Evolutionary conservation across 2,329 filamentous ascomycete species (phyloP), one percentile per base, ranked within the genome.

Genomic region (Fonsecaea monophora): DNA sequence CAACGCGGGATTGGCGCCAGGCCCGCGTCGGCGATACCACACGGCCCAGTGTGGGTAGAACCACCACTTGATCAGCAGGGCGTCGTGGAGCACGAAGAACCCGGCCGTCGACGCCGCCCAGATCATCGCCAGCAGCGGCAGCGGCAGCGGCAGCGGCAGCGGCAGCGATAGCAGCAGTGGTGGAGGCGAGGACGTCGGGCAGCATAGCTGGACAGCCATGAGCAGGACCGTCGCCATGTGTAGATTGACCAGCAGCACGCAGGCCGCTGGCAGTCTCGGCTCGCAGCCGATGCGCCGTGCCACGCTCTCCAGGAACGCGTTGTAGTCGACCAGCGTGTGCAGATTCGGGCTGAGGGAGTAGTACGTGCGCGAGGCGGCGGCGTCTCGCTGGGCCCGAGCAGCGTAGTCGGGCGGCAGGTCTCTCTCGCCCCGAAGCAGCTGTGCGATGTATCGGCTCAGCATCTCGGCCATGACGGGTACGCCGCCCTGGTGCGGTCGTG

Each of bases 1-100:
- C 55, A 60, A 32, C 1, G 32, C 25, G 7, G 60, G 64, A 8
- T 54, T n/a, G 38, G 64, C 59, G n/a, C 34, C 21, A 15, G 64
- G 64, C 5, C 64, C 64, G 13, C 53, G 59, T 25, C 63, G 64
- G 18, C 64, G 64, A 30, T 66, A 66, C 64, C 64, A 66, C 13
- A 62, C 59, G 5, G 60, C 53, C 64, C 64, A 66, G 40, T 66
- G 60, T 4, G 64, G 64, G 53, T 66, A 66, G 38, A 66, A 66
- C 64, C 64, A 66, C 64, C 64, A 66, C 37, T 66, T 66, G 37
- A 66, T 35, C 25, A 63, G 60, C 15, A 66, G n/a, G n/a, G 60
- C 64, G 15, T 59, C 40, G 32, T 66, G 30, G 32, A 63, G 35
- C 9, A 66, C 15, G 42, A 66, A 53, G 18, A 66, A 63, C n/a